Percentiles rank a stretch among this genome's conserved stretches.
phyloP scores from a whole-genome alignment of 805 yeast genomes.

The Candida boidinii region DNA sequence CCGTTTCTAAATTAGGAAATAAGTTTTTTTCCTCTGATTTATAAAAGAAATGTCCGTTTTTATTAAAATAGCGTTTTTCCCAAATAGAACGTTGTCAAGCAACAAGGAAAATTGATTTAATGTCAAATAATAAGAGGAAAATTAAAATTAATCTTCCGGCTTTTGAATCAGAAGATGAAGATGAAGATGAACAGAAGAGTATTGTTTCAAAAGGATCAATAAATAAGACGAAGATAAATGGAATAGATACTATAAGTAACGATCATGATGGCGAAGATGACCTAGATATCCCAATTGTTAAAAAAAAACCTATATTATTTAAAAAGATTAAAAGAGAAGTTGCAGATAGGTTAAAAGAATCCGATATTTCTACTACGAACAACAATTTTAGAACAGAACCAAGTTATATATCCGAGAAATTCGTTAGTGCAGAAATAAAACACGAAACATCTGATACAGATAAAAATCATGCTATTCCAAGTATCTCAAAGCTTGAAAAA shows the following conservation, averaged over 20 bases:
- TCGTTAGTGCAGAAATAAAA: background rate
- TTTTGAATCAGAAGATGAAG: background rate
- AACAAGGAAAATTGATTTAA: no score
- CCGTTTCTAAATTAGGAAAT: no score
- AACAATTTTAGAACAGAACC: no score
- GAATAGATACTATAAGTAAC: background rate
- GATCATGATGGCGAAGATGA: background rate
- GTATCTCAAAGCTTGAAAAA: background rate
- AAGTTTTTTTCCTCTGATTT: no score
- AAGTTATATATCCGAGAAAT: background rate
- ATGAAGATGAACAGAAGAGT: background rate
- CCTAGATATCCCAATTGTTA: no score
- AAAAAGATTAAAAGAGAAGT: slow-evolving; percentile 12
- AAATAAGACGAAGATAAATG: slow-evolving; percentile 4
- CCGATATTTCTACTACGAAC: background rate
- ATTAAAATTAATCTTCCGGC: background rate
- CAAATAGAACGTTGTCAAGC: no score
- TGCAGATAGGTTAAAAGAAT: slow-evolving; percentile 11
- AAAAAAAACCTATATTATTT: slow-evolving; percentile 2
- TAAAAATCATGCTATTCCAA: background rate
- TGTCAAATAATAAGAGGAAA: slow-evolving; percentile 1
- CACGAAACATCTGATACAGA: slow-evolving; percentile 1
- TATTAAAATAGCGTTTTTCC: no score
- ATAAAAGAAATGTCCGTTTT: no score
- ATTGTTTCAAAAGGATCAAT: slow-evolving; percentile 5